Base-by-base conservation (phyloP, 805 yeast genomes). In the Yarrowia sp. region DNA sequence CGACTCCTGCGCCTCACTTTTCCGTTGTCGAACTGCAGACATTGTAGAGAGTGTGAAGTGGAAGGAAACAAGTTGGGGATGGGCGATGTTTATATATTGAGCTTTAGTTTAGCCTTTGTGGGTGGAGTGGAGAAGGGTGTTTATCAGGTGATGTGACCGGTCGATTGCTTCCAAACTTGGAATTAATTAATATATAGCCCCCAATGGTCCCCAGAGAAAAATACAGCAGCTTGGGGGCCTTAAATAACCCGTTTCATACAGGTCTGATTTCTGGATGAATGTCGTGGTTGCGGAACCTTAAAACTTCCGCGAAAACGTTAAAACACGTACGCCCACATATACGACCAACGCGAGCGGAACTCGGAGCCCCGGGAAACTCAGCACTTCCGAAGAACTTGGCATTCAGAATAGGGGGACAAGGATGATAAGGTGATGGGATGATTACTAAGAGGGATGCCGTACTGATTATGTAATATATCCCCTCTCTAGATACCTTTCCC, bases 311-410 rank as follows among this genome's bases (percentile, higher is more conserved):
- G 30, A 16, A 26, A 44, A 44, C n/a, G 22, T 16, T 32, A 10
- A 46, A 46, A 46, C 51, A 46, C 51, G 51, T 46, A 46, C 51
- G 51, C 35, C 17, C 28, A 24, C 26, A 17, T n/a, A 46, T 46
- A 46, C 51, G 51, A 46, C 30, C 33, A 22, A 46, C 51, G 51
- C 51, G 51, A 46, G 51, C 51, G 51, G 51, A 46, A 11, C 22
- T n/a, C 35, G 35, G 51, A 28, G 4, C 10, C 35, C 49, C 32
- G 49, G 35, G 16, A 46, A 43, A 46, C 17, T 32, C 3, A 22
- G 4, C n/a, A n/a, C 14, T 46, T 46, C 35, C 51, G 51, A 8
- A 6, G 22, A 14, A 21, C 26, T 41, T 7, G 26, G 26, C 46
- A 21, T 11, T 8, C 9, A 7, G 11, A 21, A 14, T 11, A 17